Evolutionary conservation across 257 asterid genomes (phyloP).

Genomic region (Nicotiana undulata): DNA sequence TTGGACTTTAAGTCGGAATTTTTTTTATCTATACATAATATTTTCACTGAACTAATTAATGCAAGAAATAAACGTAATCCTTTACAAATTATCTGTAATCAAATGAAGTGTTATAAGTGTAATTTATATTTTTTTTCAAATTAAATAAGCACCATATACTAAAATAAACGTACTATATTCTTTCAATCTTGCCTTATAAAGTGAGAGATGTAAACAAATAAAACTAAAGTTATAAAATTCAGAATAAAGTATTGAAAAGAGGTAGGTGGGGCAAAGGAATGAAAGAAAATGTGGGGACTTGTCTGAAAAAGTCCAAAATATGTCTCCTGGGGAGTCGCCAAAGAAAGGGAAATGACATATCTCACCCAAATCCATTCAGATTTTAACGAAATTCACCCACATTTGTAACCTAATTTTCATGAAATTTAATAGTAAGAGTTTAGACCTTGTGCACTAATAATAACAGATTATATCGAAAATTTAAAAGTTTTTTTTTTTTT

Average conservation of each 20-base stretch:
- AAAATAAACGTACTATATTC: not conserved
- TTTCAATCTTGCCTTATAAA: not conserved
- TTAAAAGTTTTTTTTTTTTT: too few relatives aligned
- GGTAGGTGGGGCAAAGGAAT: slow-evolving; percentile 19
- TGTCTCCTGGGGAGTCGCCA: slow-evolving; percentile 31
- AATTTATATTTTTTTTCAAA: not conserved
- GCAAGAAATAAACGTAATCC: not conserved
- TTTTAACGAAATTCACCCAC: slow-evolving; percentile 10
- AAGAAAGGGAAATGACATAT: slow-evolving; percentile 30
- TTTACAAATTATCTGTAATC: not conserved
- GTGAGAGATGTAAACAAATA: not conserved
- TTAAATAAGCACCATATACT: not conserved
- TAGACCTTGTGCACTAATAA: too few relatives aligned
- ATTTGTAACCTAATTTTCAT: not conserved
- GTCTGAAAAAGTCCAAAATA: slow-evolving; percentile 34
- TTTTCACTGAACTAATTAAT: not conserved
- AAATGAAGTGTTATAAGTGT: not conserved
- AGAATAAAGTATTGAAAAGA: not conserved
- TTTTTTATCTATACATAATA: not conserved
- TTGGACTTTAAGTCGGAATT: not conserved
- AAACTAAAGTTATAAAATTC: not conserved
- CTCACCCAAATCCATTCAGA: not conserved
- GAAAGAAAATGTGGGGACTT: slow-evolving; percentile 32
- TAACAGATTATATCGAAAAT: too few relatives aligned
- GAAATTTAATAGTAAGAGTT: not conserved